Conservation (phyloP, 345 rosid genomes). For the Nephelium lappaceum region DNA sequence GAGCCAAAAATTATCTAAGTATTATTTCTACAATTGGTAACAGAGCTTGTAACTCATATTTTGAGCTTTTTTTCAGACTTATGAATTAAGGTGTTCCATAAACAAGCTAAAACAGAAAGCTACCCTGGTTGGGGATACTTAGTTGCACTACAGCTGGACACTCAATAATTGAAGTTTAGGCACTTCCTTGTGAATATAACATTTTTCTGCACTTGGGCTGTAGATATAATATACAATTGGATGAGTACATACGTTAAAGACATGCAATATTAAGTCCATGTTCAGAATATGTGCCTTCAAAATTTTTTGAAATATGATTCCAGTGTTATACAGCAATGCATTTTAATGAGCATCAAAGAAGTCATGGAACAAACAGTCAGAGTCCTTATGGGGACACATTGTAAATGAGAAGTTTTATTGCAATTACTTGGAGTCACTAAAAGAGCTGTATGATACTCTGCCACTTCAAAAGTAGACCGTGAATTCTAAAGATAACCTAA, state of each 20-base stretch:
- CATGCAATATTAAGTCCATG: neutral
- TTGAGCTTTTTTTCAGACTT: neutral
- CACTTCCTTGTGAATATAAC: neutral
- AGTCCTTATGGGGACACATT: neutral
- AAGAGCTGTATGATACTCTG: neutral
- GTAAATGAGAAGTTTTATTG: neutral
- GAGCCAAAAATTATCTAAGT: neutral
- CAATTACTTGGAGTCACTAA: neutral
- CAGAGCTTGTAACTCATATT: neutral
- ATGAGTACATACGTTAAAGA: neutral
- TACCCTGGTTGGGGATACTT: neutral
- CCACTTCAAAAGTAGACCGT: neutral
- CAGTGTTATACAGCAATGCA: neutral
- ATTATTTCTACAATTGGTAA: neutral
- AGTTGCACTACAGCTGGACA: neutral
- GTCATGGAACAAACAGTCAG: neutral
- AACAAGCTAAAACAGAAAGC: neutral
- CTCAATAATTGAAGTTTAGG: neutral
- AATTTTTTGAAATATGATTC: neutral
- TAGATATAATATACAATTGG: neutral
- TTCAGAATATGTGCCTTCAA: neutral
- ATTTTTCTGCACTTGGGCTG: neutral
- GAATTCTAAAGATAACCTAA: neutral
- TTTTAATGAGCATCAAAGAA: neutral
- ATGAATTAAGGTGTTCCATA: neutral